Conservation (phyloP, 306 rosid species). For the Comarum palustre region DNA sequence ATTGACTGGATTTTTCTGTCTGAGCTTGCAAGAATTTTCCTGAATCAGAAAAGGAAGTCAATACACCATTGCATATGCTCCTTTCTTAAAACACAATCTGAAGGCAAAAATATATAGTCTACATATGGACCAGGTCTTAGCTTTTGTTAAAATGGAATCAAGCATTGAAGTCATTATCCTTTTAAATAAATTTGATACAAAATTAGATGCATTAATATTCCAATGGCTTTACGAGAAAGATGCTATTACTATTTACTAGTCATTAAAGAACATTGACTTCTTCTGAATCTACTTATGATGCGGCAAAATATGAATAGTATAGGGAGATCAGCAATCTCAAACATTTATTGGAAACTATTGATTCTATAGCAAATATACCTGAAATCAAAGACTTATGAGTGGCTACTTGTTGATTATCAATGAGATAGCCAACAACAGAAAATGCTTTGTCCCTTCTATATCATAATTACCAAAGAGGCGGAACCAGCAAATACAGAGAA, state of each 20-base stretch:
- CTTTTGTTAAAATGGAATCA: background rate
- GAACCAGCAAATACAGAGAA: too few relatives aligned
- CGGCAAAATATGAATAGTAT: background rate
- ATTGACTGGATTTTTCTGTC: conserved; percentile 37
- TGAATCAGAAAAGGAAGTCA: conserved; percentile 36
- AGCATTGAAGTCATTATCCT: background rate
- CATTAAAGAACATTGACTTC: background rate
- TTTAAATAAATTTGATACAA: background rate
- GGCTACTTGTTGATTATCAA: background rate
- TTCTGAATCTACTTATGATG: background rate
- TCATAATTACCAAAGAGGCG: background rate
- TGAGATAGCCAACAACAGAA: background rate
- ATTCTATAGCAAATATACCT: background rate
- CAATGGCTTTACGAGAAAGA: background rate
- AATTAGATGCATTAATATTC: background rate
- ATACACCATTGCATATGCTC: background rate
- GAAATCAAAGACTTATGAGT: background rate
- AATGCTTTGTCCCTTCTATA: too few relatives aligned
- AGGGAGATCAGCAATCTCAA: background rate
- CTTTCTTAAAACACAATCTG: conserved; percentile 18
- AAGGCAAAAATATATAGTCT: background rate
- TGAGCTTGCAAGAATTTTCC: conserved; percentile 45
- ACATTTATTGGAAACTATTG: background rate
- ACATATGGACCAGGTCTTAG: background rate
- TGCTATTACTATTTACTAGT: background rate